These are phyloP conservation scores for Dipteronia dyeriana DNA, from an alignment of 345 rosid species.

Conservation along the genomic window DNA sequence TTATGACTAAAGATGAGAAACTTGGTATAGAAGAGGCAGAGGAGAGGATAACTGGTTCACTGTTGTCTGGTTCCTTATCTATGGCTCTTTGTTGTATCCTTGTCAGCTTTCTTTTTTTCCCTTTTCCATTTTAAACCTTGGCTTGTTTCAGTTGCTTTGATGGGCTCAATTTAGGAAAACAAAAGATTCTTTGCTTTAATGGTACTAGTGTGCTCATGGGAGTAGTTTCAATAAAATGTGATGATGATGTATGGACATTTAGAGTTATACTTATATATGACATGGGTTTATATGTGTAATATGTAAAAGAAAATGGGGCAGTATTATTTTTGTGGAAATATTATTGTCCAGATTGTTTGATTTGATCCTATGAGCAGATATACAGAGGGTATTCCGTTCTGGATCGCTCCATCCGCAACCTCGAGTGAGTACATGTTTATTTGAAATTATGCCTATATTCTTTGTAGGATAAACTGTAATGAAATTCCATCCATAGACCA, in stretches of 20 bases:
- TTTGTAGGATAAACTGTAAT: slow-evolving; percentile 5
- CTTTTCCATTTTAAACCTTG: not conserved
- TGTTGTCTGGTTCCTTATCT: slow-evolving; percentile 87
- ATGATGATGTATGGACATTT: not conserved
- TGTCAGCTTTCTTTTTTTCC: not conserved
- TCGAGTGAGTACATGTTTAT: slow-evolving; percentile 56
- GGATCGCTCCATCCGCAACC: slow-evolving; percentile 87
- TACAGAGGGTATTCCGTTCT: slow-evolving; percentile 80
- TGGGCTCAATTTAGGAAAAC: not conserved
- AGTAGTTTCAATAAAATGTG: not conserved
- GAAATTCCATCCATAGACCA: not conserved
- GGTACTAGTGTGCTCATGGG: not conserved
- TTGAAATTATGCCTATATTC: slow-evolving; percentile 12
- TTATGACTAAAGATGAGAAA: slow-evolving; percentile 65
- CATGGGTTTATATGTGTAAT: not conserved
- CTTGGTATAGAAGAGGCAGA: slow-evolving; percentile 43
- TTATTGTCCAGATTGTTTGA: slow-evolving; percentile 34
- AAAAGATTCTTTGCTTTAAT: not conserved
- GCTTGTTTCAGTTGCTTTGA: not conserved
- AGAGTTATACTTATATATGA: not conserved
- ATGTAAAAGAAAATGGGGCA: not conserved
- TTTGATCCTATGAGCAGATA: slow-evolving; percentile 53
- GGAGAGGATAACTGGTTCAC: slow-evolving; percentile 54
- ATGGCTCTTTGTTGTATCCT: slow-evolving; percentile 99
- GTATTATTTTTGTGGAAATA: not conserved